Percentiles rank a stretch among this genome's conserved stretches.
Evolutionary conservation across 2,329 filamentous ascomycete species (phyloP).

Genomic region (Aspergillus sp.): DNA sequence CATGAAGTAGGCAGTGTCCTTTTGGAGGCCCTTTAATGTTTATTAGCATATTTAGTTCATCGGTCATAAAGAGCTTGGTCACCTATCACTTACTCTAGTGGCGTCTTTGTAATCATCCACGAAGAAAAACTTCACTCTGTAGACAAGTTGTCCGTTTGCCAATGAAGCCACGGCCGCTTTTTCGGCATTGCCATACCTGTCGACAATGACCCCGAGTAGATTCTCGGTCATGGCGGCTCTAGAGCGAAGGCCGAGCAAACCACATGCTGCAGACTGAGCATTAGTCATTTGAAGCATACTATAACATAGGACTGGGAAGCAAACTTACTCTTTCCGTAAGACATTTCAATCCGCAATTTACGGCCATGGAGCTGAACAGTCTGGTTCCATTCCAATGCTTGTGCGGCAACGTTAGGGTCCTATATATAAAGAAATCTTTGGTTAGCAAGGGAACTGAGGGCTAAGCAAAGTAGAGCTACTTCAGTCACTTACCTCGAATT

Average conservation of each 20-base stretch:
- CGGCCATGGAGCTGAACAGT: constrained; percentile 10
- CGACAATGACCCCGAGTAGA: no score
- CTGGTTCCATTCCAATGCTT: constrained; percentile 12
- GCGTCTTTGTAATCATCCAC: no score
- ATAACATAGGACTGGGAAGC: not conserved
- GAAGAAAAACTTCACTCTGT: no score
- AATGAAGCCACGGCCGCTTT: no score
- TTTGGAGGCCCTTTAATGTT: no score
- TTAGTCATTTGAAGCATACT: not conserved
- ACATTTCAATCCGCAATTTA: constrained; percentile 12
- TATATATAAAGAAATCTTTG: constrained; percentile 5
- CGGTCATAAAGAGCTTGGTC: no score
- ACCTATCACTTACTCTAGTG: no score
- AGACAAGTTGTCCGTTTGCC: no score
- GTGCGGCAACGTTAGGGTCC: constrained; percentile 20
- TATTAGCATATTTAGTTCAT: no score
- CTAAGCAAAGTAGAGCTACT: not conserved
- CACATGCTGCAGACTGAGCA: constrained; percentile 9
- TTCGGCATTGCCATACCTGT: no score
- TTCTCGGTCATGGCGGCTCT: constrained; percentile 4
- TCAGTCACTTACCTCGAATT: constrained; percentile 27
- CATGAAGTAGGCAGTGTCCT: no score
- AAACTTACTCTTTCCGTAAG: constrained; percentile 14
- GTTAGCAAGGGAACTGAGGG: not conserved
- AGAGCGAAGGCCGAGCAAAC: constrained; percentile 10